Conservation (phyloP, 257 asterid genomes). For the Solanum virginianum region DNA sequence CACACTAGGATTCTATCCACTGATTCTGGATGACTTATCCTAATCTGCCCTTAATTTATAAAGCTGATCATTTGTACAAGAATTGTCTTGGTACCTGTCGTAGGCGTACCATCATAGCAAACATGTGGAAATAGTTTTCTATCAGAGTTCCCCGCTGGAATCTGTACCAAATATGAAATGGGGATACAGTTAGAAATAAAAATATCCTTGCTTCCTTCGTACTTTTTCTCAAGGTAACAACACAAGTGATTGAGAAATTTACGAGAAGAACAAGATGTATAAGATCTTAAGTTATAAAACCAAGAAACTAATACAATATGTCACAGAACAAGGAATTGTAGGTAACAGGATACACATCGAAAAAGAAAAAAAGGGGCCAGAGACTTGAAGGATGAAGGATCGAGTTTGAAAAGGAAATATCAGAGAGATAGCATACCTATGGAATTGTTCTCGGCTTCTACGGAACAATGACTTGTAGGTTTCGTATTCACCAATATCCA, state of each 20-base stretch:
- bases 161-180: not conserved
- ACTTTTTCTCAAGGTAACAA: not conserved
- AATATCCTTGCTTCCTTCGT: no score
- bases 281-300: no score
- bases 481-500: not conserved
- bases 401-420: not conserved
- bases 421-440: not conserved
- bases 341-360: no score
- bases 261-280: not conserved
- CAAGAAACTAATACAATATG: no score
- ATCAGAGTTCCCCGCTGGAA: not conserved
- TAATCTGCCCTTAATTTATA: no score
- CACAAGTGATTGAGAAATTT: not conserved
- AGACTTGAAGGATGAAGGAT: no score
- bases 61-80: no score
- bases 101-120: not conserved
- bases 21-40: no score
- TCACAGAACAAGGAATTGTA: no score
- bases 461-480: not conserved
- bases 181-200: not conserved
- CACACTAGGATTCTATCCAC: not conserved
- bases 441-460: not conserved
- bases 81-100: not conserved
- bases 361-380: no score
- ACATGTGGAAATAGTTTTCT: not conserved